Base-by-base conservation (phyloP, 169 alveolate species). In the Plasmodium billcollinsi region DNA sequence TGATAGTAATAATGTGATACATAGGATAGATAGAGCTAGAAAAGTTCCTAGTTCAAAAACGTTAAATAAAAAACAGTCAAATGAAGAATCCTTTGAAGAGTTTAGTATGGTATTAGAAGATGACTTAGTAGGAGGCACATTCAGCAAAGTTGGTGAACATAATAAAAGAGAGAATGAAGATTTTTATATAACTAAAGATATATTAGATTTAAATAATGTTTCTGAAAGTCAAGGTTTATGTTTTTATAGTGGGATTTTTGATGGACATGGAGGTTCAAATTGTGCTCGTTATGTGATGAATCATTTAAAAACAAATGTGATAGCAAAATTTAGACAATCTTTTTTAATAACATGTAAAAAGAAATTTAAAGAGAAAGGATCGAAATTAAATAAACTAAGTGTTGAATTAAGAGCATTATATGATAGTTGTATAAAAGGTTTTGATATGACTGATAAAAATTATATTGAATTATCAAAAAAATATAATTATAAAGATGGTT, bases 191-290 rank as follows among this genome's bases (percentile, higher is more conserved):
- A 94, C 96, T 14, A 63, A 92, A 24, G 95, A 88, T n/a, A 90
- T 94, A 21, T 63, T 95, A 70, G 93, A 96, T n/a, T 85, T 95
- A 54, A 94, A 91, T 33, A 21, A 91, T 43, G 94, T 95, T 6
- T 83, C 95, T 20, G 67, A 90, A 39, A 72, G 95, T 47, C 95
- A 93, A 26, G 96, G 96, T 0, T 74, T 95, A 66, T 95, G 97
- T 72, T 94, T 94, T 74, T 95, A 76, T 70, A 88, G 95, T 14
- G 97, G 96, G 4, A 94, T 95, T 3, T 95, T 94, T 71, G 97
- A 94, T 61, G 97, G 97, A 9, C 97, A 95, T 67, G 94, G 94
- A 6, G 97, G 97, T 1, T 85, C 96, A 72, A 95, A 95, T 49
- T 95, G 97, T 69, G 95, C 97, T 47, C 93, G 94, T 33, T 95